phyloP scores from a whole-genome alignment of 1,284 basidiomycete species.

The Meripilus lineatus region DNA sequence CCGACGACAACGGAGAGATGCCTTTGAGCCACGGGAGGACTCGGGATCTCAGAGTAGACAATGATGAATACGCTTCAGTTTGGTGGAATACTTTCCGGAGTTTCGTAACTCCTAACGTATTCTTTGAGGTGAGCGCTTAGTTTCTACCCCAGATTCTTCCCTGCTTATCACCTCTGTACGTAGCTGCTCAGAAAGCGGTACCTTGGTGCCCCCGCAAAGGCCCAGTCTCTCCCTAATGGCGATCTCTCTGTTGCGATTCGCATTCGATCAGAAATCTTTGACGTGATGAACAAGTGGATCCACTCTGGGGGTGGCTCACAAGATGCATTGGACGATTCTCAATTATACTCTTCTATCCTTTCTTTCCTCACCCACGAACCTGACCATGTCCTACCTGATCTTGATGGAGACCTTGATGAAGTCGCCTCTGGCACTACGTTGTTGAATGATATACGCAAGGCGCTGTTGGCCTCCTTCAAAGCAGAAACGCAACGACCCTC shows the following conservation, averaged over 20 bases:
- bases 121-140: constrained; percentile 65
- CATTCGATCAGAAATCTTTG: constrained; percentile 54
- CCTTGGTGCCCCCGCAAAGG: constrained; percentile 38
- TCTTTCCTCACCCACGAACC: constrained; percentile 43
- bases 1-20: constrained; percentile 82
- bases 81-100: constrained; percentile 82
- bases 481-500: constrained; percentile 62
- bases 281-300: constrained; percentile 66
- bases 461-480: constrained; percentile 43
- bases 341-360: constrained; percentile 51
- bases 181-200: constrained; percentile 74
- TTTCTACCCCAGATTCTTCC: not conserved
- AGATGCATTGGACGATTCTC: constrained; percentile 66
- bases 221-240: constrained; percentile 15
- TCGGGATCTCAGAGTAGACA: constrained; percentile 64
- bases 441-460: constrained; percentile 39
- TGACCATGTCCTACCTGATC: constrained; percentile 18
- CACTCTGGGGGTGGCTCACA: constrained; percentile 65
- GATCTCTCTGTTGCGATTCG: constrained; percentile 24
- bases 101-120: constrained; percentile 71
- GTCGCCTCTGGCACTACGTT: constrained; percentile 39
- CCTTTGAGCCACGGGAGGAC: constrained; percentile 65
- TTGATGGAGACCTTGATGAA: constrained; percentile 24
- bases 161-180: constrained; percentile 10
- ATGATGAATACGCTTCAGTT: constrained; percentile 61